Base-by-base conservation (phyloP, 192 early-diverging fungal genomes). In the Backusella westeae region DNA sequence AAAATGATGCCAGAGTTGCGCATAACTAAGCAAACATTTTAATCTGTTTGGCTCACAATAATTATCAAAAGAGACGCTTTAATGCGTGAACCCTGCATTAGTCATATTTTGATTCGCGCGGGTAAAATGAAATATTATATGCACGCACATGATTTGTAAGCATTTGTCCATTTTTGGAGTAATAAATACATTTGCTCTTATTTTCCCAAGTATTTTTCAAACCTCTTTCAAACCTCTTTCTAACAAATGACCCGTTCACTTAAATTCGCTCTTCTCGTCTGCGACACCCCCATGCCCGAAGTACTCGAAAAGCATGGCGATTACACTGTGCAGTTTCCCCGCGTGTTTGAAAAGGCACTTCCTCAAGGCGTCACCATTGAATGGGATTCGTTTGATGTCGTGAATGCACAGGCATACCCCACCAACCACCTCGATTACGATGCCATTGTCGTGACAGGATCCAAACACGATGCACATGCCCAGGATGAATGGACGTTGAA, bases 401-500 rank as follows among this genome's bases (percentile, higher is more conserved):
- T 86, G 10, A 65, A 76, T 73, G 80, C 78, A 34, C 77, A 80
- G 49, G 84, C 78, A 35, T 79, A 84, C 34, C 77, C 72, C 8
- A 9, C 69, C 6, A 79, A 78, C 34, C 39, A 69, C 1, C 26
- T 63, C 9, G 71, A 77, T 29, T 87, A 81, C 65, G 85, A 91
- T 80, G 86, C 74, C 2, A 83, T 91, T 36, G 52, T 90, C 6
- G 84, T 91, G 9, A 85, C 90, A 35, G 87, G 87, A 0, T 91
- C 89, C 71, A 86, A 87, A 29, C 84, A 77, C 65, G 85, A 88
- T 42, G 91, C 90, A 10, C 93, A 93, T 67, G 89, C 91, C 32
- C 81, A 92, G 63, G 29, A 84, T 10, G 82, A 84, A 1, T 96
- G 94, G 94, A 93, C 93, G 46, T 52, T 84, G 36, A 78, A 85